Percentiles rank a stretch among this genome's conserved stretches.
Evolutionary conservation across 2,329 filamentous ascomycete species (phyloP).

Genomic region (Neofusicoccum sp.): DNA sequence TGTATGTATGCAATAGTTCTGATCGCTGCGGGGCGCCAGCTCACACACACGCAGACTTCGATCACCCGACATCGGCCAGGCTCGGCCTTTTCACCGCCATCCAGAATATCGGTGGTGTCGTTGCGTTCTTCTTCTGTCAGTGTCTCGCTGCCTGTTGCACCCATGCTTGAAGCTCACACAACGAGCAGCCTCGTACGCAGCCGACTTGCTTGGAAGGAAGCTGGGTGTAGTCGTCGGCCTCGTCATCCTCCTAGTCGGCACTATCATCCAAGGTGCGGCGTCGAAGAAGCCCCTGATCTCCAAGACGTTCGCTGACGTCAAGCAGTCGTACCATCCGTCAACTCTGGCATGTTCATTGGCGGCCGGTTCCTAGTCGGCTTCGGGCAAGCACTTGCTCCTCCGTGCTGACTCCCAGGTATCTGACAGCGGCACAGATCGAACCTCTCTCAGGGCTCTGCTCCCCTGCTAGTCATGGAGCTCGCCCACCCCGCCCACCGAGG

Average conservation of each 20-base stretch:
- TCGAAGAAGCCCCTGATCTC: conserved; percentile 17
- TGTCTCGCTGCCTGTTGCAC: conserved; percentile 38
- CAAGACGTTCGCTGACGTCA: background rate
- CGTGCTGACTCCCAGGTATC: conserved; percentile 54
- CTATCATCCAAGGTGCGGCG: conserved; percentile 51
- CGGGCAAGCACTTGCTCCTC: conserved; percentile 45
- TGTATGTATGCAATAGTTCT: conserved; percentile 24
- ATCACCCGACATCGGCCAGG: conserved; percentile 27
- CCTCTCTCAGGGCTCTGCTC: conserved; percentile 37
- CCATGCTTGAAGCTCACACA: conserved; percentile 4
- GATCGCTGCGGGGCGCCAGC: background rate
- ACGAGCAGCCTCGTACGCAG: conserved; percentile 1
- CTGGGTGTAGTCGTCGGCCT: conserved; percentile 57
- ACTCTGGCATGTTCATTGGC: conserved; percentile 53
- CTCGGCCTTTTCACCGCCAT: conserved; percentile 52
- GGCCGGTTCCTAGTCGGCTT: conserved; percentile 63
- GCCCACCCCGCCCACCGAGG: conserved; percentile 63
- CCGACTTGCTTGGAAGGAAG: conserved; percentile 37
- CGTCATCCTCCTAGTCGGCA: conserved; percentile 51
- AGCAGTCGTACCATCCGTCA: background rate
- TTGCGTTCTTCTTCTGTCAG: conserved; percentile 44
- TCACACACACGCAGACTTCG: conserved; percentile 32
- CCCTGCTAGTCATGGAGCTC: conserved; percentile 63
- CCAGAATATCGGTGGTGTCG: conserved; percentile 48
- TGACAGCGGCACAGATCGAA: conserved; percentile 29